Evolutionary conservation across 2,329 filamentous ascomycete genomes (phyloP).

Genomic region (Fusarium newnesense): DNA sequence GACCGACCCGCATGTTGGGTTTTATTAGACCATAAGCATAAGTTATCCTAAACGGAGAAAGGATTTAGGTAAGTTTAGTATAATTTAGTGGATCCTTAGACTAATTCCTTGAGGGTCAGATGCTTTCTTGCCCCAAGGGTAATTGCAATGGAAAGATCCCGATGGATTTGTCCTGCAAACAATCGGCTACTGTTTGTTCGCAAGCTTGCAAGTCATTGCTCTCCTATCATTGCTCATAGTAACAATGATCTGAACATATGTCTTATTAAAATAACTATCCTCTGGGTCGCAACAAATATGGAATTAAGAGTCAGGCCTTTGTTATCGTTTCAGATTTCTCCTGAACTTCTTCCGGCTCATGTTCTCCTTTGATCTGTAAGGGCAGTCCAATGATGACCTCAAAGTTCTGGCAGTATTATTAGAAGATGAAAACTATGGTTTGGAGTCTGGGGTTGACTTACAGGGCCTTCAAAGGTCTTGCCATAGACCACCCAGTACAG

Average conservation of each 20-base stretch:
- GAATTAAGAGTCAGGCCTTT: neutral
- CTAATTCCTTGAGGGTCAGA: neutral
- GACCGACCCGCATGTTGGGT: no score
- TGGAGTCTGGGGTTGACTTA: neutral
- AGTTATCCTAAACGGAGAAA: neutral
- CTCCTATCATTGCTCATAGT: fast-evolving
- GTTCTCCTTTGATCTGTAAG: neutral
- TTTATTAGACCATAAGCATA: no score
- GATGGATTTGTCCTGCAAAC: fast-evolving
- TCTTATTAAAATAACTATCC: fast-evolving
- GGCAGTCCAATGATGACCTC: slow-evolving; percentile 9
- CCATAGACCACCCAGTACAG: neutral
- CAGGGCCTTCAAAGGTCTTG: slow-evolving; percentile 7
- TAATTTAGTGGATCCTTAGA: neutral
- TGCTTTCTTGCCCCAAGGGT: no score
- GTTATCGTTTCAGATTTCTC: neutral
- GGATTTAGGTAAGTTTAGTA: fast-evolving
- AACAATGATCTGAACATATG: fast-evolving
- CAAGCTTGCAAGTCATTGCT: neutral
- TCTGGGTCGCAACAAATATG: fast-evolving
- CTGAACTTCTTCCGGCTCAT: neutral
- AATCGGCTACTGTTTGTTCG: neutral
- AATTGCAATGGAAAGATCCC: no score
- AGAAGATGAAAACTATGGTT: fast-evolving
- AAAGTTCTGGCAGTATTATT: neutral